Evolutionary conservation across 495 filamentous ascomycete genomes (phyloP).

Genomic region (Tuber umbilicatum): DNA sequence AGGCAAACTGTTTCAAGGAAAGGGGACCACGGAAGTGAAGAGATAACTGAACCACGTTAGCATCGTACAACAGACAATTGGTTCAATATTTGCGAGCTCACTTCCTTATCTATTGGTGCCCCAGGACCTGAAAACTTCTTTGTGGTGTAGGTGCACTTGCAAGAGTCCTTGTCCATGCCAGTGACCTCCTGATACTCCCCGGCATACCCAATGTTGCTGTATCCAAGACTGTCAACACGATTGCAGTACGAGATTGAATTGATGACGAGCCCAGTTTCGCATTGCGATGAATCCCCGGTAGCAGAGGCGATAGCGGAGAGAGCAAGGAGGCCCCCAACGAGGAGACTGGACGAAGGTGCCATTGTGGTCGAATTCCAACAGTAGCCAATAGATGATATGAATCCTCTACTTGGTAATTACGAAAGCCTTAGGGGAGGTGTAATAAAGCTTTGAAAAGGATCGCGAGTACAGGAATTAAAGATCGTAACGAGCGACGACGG

Average conservation of each 20-base stretch:
- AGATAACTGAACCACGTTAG: constrained; percentile 50
- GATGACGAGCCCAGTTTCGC: constrained; percentile 19
- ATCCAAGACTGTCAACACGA: constrained; percentile 54
- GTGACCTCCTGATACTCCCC: constrained; percentile 57
- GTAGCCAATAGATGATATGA: neutral
- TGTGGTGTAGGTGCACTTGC: constrained; percentile 49
- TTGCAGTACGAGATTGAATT: constrained; percentile 54
- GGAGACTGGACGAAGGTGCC: constrained; percentile 22
- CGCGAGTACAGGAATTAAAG: constrained; percentile 23
- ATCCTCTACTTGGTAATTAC: neutral
- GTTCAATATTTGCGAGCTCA: constrained; percentile 43
- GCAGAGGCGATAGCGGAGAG: constrained; percentile 23
- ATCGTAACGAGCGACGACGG: constrained; percentile 11
- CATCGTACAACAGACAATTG: neutral
- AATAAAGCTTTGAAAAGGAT: constrained; percentile 16
- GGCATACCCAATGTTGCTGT: constrained; percentile 51
- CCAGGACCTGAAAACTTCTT: constrained; percentile 49
- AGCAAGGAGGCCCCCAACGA: constrained; percentile 25
- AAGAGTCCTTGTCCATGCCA: constrained; percentile 51
- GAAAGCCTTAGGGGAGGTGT: neutral
- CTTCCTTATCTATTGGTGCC: constrained; percentile 61
- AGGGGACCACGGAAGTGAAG: constrained; percentile 65
- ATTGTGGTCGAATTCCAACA: constrained; percentile 8
- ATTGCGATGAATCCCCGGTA: constrained; percentile 5
- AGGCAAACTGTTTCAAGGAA: constrained; percentile 56